Evolutionary conservation across 805 yeast genomes (phyloP).

Genomic region (Saccharomycopsis microspora): DNA sequence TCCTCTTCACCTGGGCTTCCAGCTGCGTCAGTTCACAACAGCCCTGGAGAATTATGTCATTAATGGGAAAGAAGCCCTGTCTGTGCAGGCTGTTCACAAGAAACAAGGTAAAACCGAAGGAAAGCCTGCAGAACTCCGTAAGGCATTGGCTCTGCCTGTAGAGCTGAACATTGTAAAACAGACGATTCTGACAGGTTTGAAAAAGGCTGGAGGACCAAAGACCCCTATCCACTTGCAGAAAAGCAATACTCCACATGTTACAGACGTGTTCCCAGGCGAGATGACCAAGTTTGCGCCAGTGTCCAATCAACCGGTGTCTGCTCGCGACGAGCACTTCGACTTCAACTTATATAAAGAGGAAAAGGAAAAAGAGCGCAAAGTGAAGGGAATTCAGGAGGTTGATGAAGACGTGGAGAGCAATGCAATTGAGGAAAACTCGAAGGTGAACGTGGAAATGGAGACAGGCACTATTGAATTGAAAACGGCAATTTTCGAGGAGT

Average conservation of each 20-base stretch:
- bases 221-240: conserved; percentile 16
- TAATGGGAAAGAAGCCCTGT: conserved; percentile 6
- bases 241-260: conserved; percentile 24
- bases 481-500: neutral
- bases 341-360: conserved; percentile 18
- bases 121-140: conserved; percentile 1
- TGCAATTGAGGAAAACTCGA: conserved; percentile 28
- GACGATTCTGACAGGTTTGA: conserved; percentile 10
- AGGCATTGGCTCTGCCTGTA: conserved; percentile 13
- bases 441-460: conserved; percentile 18
- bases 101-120: neutral
- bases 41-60: conserved; percentile 13
- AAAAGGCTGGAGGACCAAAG: conserved; percentile 12
- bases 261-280: conserved; percentile 40
- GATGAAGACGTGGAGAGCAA: conserved; percentile 23
- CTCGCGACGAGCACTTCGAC: conserved; percentile 32
- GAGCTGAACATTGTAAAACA: conserved; percentile 13
- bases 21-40: conserved; percentile 4
- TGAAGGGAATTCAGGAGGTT: conserved; percentile 16
- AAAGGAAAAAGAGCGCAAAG: neutral
- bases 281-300: conserved; percentile 36
- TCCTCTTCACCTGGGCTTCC: conserved; percentile 14
- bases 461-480: neutral
- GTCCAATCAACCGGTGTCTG: conserved; percentile 38
- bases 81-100: conserved; percentile 3